Evolutionary conservation across 2,329 filamentous ascomycete species (phyloP), one percentile per base, ranked within the genome.

Genomic region (Escovopsis weberi): DNA sequence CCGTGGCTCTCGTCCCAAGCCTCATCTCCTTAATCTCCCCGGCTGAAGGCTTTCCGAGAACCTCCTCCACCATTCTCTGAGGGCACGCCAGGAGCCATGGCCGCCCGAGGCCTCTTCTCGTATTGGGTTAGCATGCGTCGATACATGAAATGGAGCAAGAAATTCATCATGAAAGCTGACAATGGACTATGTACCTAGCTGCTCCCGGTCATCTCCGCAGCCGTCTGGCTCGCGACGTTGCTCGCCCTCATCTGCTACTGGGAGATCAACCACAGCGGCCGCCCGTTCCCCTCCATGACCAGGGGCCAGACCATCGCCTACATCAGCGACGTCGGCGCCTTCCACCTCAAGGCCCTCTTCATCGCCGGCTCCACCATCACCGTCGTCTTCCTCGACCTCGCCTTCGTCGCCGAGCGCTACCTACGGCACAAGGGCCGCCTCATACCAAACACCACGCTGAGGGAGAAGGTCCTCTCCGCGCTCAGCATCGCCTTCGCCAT

Each of bases 361-460:
- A 80, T 91, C 53, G 68, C 78, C 32, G 81, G 84, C 52, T 79
- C 74, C 53, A 66, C 69, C 42, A 64, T 85, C 33, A 87, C 83
- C 5, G 82, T 85, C 19, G 67, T 93, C 39, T 80, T 84, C 47
- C 80, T 98, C 55, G 83, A 94, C 63, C 62, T 85, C 8, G 77
- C 82, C 26, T 91, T 98, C 57, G 61, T 83, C 42, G 68, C 82
- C 12, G 89, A 95, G 65, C 78, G 88, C 47, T 91, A 80, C 75
- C 71, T 96, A 41, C 80, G 89, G 38, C 88, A 95, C 62, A 70
- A 68, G 19, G 85, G 86, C 8, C 80, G 85, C 12, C 71, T 96
- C 26, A 76, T 80, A 2, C 81, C 76, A 48, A 94, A 95, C 62
- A 63, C 72, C 10, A 77, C 74, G 7, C 51, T 54, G 8, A 65